Base-by-base conservation (phyloP, 352 stramenopile genomes). In the Globisporangium lucens region DNA sequence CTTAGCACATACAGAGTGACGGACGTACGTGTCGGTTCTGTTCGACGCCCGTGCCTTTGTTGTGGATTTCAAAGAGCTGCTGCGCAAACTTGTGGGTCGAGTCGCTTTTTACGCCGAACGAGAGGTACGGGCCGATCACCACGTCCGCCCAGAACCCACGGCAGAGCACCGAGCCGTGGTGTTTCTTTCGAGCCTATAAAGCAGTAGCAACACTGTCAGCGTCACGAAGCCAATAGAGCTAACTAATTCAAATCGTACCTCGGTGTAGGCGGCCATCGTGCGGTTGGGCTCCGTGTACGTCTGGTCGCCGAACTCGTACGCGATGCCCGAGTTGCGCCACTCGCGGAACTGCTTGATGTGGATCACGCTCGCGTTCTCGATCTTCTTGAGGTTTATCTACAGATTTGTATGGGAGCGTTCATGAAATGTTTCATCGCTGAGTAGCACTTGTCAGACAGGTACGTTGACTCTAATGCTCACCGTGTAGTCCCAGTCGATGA, bases 401-500 rank as follows among this genome's bases (percentile, higher is more conserved):
- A 72, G 13, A 15, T 59, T 1, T 17, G 10, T 7, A 46, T 20
- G 20, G 12, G 38, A 20, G 13, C 35, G 12, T 3, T 41, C 35
- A 15, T 46, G 7, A 46, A 13, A 17, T 20, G 4, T 17, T 20
- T 46, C 3, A 46, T 20, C 12, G 12, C 38, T 46, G 38, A 1
- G 10, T 20, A 17, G 38, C 38, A 46, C 10, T 20, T 20, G 13
- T 6, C 13, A 6, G 12, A 20, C 12, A 38, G 27, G 12, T 41
- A 41, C 35, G 10, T 13, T 41, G 9, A 0, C 35, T 13, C 17
- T 3, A 27, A 22, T 2, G 52, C 74, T 46, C 59, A 90, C 87
- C 33, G 86, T 94, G 82, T 98, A 99, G 73, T 99, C 96, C 95
- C 95, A 98, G 70, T 99, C 96, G 56, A 98, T 87, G 67, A 98